Percentiles rank a stretch among this genome's conserved stretches.
Conservation (phyloP, 257 asterid genomes). For the Solanum sejunctum region DNA sequence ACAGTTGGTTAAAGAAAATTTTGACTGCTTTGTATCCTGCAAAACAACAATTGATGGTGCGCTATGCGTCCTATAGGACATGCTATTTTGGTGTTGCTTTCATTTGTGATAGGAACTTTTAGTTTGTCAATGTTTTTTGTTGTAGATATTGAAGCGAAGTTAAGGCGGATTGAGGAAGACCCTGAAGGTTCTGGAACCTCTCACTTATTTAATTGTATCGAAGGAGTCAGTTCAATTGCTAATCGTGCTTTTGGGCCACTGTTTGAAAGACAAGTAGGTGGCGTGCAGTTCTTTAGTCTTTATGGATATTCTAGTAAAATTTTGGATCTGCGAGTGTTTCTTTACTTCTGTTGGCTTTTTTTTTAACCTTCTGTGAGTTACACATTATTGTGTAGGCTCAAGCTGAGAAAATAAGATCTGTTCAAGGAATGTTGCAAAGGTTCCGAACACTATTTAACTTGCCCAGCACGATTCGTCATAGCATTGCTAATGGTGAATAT, state of each 20-base stretch:
- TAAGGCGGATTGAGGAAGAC: conserved; percentile 95
- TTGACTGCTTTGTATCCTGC: conserved; percentile 98
- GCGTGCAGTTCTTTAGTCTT: conserved; percentile 3
- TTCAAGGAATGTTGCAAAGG: conserved; percentile 99
- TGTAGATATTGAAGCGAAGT: conserved; percentile 85
- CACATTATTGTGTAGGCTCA: conserved; percentile 49
- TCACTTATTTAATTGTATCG: conserved; percentile 65
- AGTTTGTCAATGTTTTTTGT: background rate
- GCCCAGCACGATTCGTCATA: conserved; percentile 95
- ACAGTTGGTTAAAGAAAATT: conserved; percentile 95
- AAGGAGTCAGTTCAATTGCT: conserved; percentile 77
- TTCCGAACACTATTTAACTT: conserved; percentile 91
- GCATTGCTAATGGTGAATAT: conserved; percentile 89
- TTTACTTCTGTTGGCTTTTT: background rate
- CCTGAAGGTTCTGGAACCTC: conserved; percentile 97
- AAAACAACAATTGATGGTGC: conserved; percentile 97
- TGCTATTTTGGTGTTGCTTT: background rate
- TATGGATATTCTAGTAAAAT: background rate
- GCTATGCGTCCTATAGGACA: conserved; percentile 7
- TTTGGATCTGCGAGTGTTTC: background rate
- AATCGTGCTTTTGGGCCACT: conserved; percentile 94
- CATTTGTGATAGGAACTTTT: background rate
- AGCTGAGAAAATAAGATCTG: conserved; percentile 96
- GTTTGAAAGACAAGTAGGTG: conserved; percentile 94
- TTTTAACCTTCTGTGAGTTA: background rate